phyloP scores from a whole-genome alignment of 148 eudicot genomes.

The Fagopyrum esculentum region DNA sequence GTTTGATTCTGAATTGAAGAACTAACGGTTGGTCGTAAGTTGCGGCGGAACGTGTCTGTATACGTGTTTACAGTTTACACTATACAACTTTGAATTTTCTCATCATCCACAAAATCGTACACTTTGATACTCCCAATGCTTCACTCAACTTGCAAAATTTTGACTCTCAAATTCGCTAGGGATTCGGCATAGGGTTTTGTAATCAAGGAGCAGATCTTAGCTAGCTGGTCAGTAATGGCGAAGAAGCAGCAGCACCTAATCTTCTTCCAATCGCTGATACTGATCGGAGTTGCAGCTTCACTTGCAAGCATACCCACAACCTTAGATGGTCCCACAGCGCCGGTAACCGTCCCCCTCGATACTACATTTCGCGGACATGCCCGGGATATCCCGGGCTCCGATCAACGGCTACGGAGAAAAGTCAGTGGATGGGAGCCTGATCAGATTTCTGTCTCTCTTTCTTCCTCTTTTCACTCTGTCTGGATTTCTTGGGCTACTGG shows the following conservation, averaged over 20 bases:
- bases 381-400: slow-evolving; percentile 11
- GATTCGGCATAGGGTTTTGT: neutral
- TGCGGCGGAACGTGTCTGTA: neutral
- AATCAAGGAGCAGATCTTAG: neutral
- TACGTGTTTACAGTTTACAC: neutral
- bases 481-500: slow-evolving; percentile 18
- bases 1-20: neutral
- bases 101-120: neutral
- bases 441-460: slow-evolving; percentile 13
- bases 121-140: neutral
- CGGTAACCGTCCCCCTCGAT: slow-evolving; percentile 9
- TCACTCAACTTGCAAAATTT: neutral
- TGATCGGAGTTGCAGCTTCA: neutral
- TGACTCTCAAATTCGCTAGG: neutral
- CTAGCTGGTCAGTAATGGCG: neutral
- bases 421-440: slow-evolving; percentile 10
- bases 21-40: neutral
- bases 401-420: neutral
- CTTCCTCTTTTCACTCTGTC: neutral
- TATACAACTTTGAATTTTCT: neutral
- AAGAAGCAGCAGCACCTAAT: neutral
- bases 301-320: slow-evolving; percentile 10
- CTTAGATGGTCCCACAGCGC: slow-evolving; percentile 12
- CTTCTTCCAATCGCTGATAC: neutral
- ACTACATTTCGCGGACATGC: slow-evolving; percentile 4